Evolutionary conservation across 257 asterid genomes (phyloP).

Genomic region (Knoxia roxburghii): DNA sequence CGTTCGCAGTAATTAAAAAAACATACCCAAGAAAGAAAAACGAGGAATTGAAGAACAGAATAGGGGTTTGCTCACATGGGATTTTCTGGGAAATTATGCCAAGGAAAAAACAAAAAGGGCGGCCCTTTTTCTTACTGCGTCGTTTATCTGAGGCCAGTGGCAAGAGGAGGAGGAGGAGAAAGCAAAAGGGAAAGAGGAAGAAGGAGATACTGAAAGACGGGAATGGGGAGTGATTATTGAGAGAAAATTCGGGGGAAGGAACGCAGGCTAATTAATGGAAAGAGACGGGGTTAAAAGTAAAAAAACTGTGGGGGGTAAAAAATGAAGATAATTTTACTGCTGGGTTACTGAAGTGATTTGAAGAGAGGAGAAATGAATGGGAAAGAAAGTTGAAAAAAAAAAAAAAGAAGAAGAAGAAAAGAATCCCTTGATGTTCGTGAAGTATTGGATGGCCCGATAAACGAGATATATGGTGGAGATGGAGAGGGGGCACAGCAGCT

Average conservation of each 20-base stretch:
- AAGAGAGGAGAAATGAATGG: background rate
- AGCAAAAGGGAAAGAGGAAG: constrained; percentile 15
- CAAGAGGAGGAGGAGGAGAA: constrained; percentile 24
- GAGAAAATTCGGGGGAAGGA: constrained; percentile 19
- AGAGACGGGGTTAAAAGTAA: constrained; percentile 28
- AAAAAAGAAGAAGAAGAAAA: constrained; percentile 6
- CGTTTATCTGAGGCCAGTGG: constrained; percentile 4
- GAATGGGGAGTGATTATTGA: constrained; percentile 38
- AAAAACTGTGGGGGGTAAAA: constrained; percentile 10
- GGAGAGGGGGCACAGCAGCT: background rate
- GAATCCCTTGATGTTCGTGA: constrained; percentile 55
- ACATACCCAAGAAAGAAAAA: constrained; percentile 3
- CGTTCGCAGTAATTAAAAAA: no score
- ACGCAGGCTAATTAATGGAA: constrained; percentile 28
- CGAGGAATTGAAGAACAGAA: constrained; percentile 3
- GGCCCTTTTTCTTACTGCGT: background rate
- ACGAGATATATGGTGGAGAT: constrained; percentile 38
- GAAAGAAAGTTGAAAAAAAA: background rate
- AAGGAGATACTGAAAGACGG: constrained; percentile 22
- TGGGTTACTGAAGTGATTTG: background rate
- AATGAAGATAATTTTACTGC: background rate
- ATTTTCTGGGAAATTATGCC: constrained; percentile 19
- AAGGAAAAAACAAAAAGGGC: no score
- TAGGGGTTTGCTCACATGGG: constrained; percentile 59
- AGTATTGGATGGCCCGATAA: constrained; percentile 45